Percentiles rank a stretch among this genome's conserved stretches.
These are phyloP conservation scores for Favolaschia claudopus DNA, from an alignment of 768 basidiomycete species.

Conservation along the genomic window DNA sequence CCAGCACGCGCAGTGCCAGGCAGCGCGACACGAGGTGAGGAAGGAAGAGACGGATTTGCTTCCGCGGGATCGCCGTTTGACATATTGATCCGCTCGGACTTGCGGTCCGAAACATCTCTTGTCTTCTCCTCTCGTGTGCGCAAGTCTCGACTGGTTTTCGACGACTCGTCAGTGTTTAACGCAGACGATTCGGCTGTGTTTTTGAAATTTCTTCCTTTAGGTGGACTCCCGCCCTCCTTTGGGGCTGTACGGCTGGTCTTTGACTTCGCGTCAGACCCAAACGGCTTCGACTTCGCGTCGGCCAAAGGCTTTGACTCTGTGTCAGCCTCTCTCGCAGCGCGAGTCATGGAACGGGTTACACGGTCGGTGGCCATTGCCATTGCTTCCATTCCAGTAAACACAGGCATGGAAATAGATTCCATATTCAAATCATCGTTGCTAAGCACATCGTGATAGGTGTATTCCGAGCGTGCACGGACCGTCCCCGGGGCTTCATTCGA, in stretches of 20 bases:
- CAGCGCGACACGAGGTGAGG: no score
- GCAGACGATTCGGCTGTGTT: neutral
- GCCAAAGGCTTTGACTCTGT: neutral
- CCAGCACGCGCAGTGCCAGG: no score
- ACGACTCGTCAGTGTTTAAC: neutral
- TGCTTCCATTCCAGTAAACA: neutral
- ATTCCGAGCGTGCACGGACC: conserved; percentile 13
- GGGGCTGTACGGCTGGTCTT: neutral
- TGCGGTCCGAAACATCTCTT: no score
- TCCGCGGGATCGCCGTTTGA: no score
- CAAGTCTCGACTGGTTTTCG: neutral
- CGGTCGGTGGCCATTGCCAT: conserved; percentile 3
- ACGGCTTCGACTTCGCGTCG: neutral
- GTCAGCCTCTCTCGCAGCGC: neutral
- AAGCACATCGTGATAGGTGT: conserved; percentile 15
- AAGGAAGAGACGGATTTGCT: no score
- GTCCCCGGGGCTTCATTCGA: conserved; percentile 13
- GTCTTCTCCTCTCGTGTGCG: no score
- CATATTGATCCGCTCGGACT: no score
- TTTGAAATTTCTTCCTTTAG: neutral
- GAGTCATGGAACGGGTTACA: conserved; percentile 1
- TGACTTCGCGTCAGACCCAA: no score
- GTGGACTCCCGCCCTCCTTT: conserved; percentile 18
- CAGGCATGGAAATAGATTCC: conserved; percentile 1
- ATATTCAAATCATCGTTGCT: conserved; percentile 8